Evolutionary conservation across 1,284 basidiomycete species (phyloP), one percentile per base, ranked within the genome.

Genomic region (Marasmius oreades): DNA sequence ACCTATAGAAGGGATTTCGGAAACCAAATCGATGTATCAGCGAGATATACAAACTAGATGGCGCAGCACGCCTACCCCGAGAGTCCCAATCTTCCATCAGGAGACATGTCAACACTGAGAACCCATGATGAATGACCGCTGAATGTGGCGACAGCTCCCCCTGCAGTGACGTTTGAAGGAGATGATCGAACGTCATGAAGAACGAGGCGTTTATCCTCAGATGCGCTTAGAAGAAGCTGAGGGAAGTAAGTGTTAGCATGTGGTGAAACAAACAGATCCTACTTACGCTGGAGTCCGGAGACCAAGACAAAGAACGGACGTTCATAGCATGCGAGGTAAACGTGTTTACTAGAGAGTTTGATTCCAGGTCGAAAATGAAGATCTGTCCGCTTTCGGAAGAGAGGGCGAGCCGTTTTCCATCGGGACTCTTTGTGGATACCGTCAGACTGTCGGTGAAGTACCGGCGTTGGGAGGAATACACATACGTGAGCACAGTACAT

Each of bases 91-190:
- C 84, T 80, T 3, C 82, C 82, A 67, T 95, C 92, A 2, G 88
- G 88, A 34, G 89, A 89, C 20, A 94, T 83, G 62, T 90, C 88
- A 3, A 84, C 77, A 60, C 83, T 85, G 20, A 95, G 76, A 1
- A 93, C 91, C 93, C 93, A 95, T 5, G 91, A 92, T 1, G 87
- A 80, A 69, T 95, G 93, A 0, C 93, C 93, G 20, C 84, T 82
- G 62, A 95, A 75, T 6, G 90, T 85, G 8, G 92, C 90, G 16
- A 94, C 90, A 8, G 58, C 55, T 1, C 87, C 86, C 23, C 90
- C 89, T 33, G 89, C 87, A 20, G 11, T 42, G 1, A 86, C 85
- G 24, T 89, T 88, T 28, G 84, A 78, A 1, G 84, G 66, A 0
- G 82, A 77, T 48, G 71, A 72, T 36, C 90, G 85, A 16, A 93